Percentiles rank a stretch among this genome's conserved stretches.
Evolutionary conservation across 2,329 filamentous ascomycete genomes (phyloP).

Genomic region (Zymoseptoria tritici): DNA sequence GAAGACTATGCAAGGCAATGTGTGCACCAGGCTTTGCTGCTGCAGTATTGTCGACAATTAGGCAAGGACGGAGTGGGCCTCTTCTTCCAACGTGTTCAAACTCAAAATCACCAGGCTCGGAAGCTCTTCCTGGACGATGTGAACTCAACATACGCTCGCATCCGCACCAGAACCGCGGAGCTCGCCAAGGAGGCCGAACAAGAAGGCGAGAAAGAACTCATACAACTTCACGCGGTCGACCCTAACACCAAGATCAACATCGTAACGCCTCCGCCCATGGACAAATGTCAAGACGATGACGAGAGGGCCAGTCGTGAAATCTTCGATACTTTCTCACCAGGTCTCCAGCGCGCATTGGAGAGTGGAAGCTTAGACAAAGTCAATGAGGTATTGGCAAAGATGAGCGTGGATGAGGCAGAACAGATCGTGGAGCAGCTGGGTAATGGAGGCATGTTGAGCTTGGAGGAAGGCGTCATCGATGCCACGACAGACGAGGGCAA

Average conservation of each 20-base stretch:
- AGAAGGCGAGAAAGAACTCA: slow-evolving; percentile 76
- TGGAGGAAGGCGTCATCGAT: slow-evolving; percentile 92
- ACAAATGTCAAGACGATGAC: slow-evolving; percentile 55
- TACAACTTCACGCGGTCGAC: slow-evolving; percentile 92
- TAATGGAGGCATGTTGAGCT: slow-evolving; percentile 77
- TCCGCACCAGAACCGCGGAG: slow-evolving; percentile 68
- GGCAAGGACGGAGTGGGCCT: slow-evolving; percentile 80
- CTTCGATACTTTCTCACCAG: slow-evolving; percentile 76
- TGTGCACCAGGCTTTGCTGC: slow-evolving; percentile 83
- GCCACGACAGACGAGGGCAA: slow-evolving; percentile 49
- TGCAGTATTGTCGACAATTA: slow-evolving; percentile 90
- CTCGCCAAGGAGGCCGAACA: slow-evolving; percentile 56
- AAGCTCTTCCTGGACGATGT: slow-evolving; percentile 92
- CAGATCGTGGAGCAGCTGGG: slow-evolving; percentile 73
- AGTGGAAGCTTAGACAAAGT: slow-evolving; percentile 84
- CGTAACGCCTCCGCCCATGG: slow-evolving; percentile 75
- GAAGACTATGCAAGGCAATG: slow-evolving; percentile 69
- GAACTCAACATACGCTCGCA: slow-evolving; percentile 74
- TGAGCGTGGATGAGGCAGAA: slow-evolving; percentile 83
- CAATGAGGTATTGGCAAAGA: slow-evolving; percentile 78
- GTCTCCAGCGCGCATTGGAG: slow-evolving; percentile 73
- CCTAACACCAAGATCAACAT: slow-evolving; percentile 80
- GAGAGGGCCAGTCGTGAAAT: slow-evolving; percentile 60
- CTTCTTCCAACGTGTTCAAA: slow-evolving; percentile 96
- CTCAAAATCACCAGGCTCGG: slow-evolving; percentile 78